Percentiles rank a stretch among this genome's conserved stretches.
Conservation (phyloP, 371 early-diverging fungal species). For the Lichtheimia ramosa region DNA sequence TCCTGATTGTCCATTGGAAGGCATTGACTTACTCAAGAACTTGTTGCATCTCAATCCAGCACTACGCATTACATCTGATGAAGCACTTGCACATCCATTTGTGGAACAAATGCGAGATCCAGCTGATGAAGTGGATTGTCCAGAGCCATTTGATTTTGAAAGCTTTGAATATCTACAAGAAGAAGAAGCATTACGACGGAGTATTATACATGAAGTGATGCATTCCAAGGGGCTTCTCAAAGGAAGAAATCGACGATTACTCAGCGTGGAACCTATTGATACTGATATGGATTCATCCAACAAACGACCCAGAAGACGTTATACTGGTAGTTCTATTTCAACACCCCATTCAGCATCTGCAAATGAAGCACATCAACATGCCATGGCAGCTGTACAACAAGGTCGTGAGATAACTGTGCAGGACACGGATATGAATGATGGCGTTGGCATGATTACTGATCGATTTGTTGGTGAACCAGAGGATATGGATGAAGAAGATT, state of each 20-base stretch:
- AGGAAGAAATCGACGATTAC: slow-evolving; percentile 4
- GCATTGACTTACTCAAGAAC: slow-evolving; percentile 72
- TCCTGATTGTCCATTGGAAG: slow-evolving; percentile 59
- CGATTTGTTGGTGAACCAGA: slow-evolving; percentile 26
- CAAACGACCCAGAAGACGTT: slow-evolving; percentile 25
- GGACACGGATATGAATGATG: neutral
- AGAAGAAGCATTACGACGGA: slow-evolving; percentile 33
- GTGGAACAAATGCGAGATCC: slow-evolving; percentile 60
- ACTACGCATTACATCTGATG: slow-evolving; percentile 77
- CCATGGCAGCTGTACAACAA: slow-evolving; percentile 33
- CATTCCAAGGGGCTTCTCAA: slow-evolving; percentile 21
- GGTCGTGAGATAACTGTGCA: slow-evolving; percentile 21
- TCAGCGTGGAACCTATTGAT: neutral
- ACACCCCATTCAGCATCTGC: slow-evolving; percentile 36
- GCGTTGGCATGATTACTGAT: slow-evolving; percentile 13
- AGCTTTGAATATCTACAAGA: slow-evolving; percentile 45
- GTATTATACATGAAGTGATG: slow-evolving; percentile 40
- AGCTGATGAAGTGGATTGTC: slow-evolving; percentile 42
- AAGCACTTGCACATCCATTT: slow-evolving; percentile 81
- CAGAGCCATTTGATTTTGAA: slow-evolving; percentile 39
- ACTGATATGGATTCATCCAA: neutral
- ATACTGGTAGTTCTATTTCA: slow-evolving; percentile 44
- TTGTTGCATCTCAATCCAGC: slow-evolving; percentile 87
- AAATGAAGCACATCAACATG: slow-evolving; percentile 35
- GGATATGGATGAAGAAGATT: slow-evolving; percentile 28